Base-by-base conservation (phyloP, 2,329 filamentous ascomycete genomes). In the Colletotrichum echinochloae region DNA sequence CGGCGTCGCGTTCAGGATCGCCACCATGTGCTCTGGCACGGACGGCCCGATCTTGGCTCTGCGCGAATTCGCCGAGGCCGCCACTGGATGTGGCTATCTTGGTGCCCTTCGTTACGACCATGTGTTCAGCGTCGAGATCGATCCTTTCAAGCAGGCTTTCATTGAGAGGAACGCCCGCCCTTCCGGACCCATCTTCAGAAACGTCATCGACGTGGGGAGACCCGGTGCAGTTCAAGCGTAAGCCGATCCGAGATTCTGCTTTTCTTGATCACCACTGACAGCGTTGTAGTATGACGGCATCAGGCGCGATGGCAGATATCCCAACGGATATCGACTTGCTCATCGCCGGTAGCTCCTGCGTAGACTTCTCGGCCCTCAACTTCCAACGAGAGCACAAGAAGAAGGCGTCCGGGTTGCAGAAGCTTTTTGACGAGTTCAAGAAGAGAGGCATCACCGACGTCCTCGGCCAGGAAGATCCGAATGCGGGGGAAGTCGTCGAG, bases 11-110 rank as follows among this genome's bases (percentile, higher is more conserved):
- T 73, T 84, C 59, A 76, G 77, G n/a, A 77, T 94, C 33, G 92
- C 86, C 0, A 95, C 93, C 0, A 89, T 94, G 83, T 95, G 92
- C 77, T 94, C 92, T 1, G 93, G 93, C 0, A 95, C 93, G 0
- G 93, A 95, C 74, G 89, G 89, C 5, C 93, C 93, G 0, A 80
- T 95, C 2, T 82, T 94, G 1, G 90, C 90, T 0, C 76, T 94
- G 18, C 81, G 88, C 18, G 82, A 90, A 77, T 79, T 94, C 55
- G 78, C 81, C 48, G 81, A 87, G 20, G 81, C 85, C 4, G 63
- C 76, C 79, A 77, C 78, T 75, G 66, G 70, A 4, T 49, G 69
- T 28, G 76, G 79, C 3, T 77, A 77, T 26, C 72, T 77, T 1
- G 73, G 73, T 7, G 75, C 79, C 14, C 79, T 90, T 39, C 74